A percentile compares a stretch with the other conserved stretches of the same genome.
Conservation (phyloP, 306 rosid genomes). For the Cicer judaicum region DNA sequence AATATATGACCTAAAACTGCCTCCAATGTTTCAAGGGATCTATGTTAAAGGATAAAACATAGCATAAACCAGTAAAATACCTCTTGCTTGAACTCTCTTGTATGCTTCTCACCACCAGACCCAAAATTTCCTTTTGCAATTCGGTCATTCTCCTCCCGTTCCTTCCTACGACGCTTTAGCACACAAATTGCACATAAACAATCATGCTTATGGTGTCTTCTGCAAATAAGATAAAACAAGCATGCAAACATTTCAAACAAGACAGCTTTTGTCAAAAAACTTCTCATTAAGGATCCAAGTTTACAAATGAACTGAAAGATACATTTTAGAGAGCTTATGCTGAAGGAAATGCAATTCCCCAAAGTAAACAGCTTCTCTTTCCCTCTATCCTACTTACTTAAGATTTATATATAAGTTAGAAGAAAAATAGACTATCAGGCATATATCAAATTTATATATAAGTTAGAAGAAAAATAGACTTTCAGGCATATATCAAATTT, state of each 20-base stretch:
- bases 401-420: not conserved
- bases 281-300: constrained; percentile 17
- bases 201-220: constrained; percentile 93
- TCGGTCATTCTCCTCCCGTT: constrained; percentile 86
- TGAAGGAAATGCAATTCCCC: constrained; percentile 30
- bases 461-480: constrained; percentile 18
- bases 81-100: constrained; percentile 70
- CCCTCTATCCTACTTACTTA: constrained; percentile 6
- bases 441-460: constrained; percentile 7
- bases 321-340: constrained; percentile 11
- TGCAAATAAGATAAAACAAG: constrained; percentile 51
- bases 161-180: constrained; percentile 89
- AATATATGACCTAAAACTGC: constrained; percentile 26
- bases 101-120: constrained; percentile 54
- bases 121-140: constrained; percentile 62
- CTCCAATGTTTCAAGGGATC: constrained; percentile 11
- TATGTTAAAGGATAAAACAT: constrained; percentile 23
- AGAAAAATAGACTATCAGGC: constrained; percentile 24
- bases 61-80: constrained; percentile 49
- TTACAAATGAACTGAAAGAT: constrained; percentile 36
- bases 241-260: constrained; percentile 31
- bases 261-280: constrained; percentile 22
- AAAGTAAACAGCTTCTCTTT: constrained; percentile 27
- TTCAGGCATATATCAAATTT: constrained; percentile 16
- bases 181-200: constrained; percentile 97